Base-by-base conservation (phyloP, 257 asterid species). In the Fraxinus pennsylvanica region DNA sequence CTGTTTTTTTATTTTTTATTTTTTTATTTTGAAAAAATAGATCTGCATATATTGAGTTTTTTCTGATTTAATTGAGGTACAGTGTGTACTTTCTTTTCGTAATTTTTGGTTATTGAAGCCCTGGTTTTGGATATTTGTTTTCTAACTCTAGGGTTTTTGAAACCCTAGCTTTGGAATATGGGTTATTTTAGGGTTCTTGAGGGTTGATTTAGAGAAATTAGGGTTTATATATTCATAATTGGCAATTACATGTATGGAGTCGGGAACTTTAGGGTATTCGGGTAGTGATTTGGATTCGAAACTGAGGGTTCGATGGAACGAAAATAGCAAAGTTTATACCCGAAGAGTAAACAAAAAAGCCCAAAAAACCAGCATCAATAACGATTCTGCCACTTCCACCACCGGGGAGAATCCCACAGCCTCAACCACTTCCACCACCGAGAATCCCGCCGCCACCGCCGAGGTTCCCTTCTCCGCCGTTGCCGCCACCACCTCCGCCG, bases 241-340 rank as follows among this genome's bases (percentile, higher is more conserved):
- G 4, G 9, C 21, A 38, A 54, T 47, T 29, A 3, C 83, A 81
- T 83, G 87, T 71, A 87, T 87, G 90, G 90, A 79, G 81, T 82
- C 89, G 35, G 87, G 76, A 82, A 77, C 82, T 41, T 67, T 32
- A 29, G 84, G 82, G 71, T 80, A 63, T 25, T 25, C 36, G 35
- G 36, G 21, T 32, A 76, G 54, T 69, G 84, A 75, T 33, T 71
- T 70, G 71, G 79, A 78, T 69, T 79, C 78, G 72, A 80, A 47
- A 39, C 81, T 68, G 69, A 66, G 80, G 72, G 47, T 65, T 41
- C 82, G 85, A 61, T 77, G 82, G 81, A 82, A 81, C 14, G 87
- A 79, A 35, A 32, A 38, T 9, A 21, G 30, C 52, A 86, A 65
- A 72, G 89, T 87, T 4, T 87, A 87, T 66, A 82, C 86, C 1